Evolutionary conservation across 139 green algal species (phyloP), one percentile per base, ranked within the genome.

Genomic region (Diplosphaera chodatii): DNA sequence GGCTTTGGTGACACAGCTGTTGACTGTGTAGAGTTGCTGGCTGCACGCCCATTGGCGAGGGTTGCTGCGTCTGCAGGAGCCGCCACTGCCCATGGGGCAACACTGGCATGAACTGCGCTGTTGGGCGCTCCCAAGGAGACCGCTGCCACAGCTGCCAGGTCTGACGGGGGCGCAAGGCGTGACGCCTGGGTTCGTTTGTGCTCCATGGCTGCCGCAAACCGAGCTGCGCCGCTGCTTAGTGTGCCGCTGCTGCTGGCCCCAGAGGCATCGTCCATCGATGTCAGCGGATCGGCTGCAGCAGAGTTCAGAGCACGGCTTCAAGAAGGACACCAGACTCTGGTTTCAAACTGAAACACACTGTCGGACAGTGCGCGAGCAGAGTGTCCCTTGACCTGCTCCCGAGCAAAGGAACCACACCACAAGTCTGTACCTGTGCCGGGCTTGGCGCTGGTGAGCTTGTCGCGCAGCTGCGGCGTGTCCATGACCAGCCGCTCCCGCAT

Each of bases 401-500:
- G n/a, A n/a, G n/a, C n/a, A n/a, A n/a, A n/a, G n/a, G n/a, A n/a
- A 21, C 16, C 27, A 4, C 63, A 21, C 31, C 13, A 13, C 30
- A 25, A 8, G 30, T 32, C 31, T n/a, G n/a, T n/a, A 75, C 76
- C 76, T 1, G 41, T 41, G 41, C 29, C 67, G 1, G 69, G 63
- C 31, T 56, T 55, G n/a, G 65, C 72, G 0, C 48, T 40, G 21
- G 56, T 55, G 59, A 88, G 66, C 66, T 77, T 82, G 25, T 27
- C 59, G n/a, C 84, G 74, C 55, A 89, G 69, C 25, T 67, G 28
- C 18, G 55, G 66, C 10, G 76, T 84, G 32, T 85, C 76, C 5
- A n/a, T 74, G 56, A 90, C 74, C 25, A 90, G 48, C 3, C 82
- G 69, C 69, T 90, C 81, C 33, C 81, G 74, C 69, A 90, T 64